Evolutionary conservation across 768 basidiomycete genomes (phyloP), one percentile per base, ranked within the genome.

Genomic region (Hericium rajendrae): DNA sequence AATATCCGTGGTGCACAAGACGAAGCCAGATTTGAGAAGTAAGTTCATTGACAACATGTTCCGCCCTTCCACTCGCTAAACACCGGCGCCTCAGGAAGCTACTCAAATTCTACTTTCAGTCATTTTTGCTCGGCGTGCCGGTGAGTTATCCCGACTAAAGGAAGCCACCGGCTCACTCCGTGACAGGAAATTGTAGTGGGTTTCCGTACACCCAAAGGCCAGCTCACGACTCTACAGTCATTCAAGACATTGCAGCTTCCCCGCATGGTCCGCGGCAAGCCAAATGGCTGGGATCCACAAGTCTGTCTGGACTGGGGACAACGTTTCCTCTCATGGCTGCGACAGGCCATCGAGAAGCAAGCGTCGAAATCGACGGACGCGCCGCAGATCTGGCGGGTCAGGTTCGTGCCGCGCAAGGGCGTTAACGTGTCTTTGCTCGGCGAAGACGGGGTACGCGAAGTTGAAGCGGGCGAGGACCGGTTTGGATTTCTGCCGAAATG

Each of bases 91-190:
- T 53, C 67, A 92, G 88, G 69, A 94, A 94, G 67, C 73, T 94
- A n/a, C 80, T 94, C 57, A 93, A 91, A 66, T 91, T 91, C 70
- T 94, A 93, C 74, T 82, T 92, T 59, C 92, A 94, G 66, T 93
- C 91, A 1, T 94, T 91, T 69, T 78, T 94, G 26, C 80, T 94
- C 55, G 93, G 92, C 51, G 91, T 94, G n/a, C 92, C 91, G 20
- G 87, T 87, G 68, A 63, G 84, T 69, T 24, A 32, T 37, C 32
- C 39, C 26, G 22, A 15, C 16, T 28, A 15, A 32, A 48, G 2
- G 20, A 3, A 37, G 3, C 26, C 22, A 6, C 16, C 9, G 5
- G 11, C 38, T 26, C 28, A 20, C 4, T 24, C n/a, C 16, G 16
- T n/a, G 12, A 39, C 61, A 91, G 89, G 86, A 90, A 69, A 84